Evolutionary conservation across 345 rosid species (phyloP).

Genomic region (Salix caprea): DNA sequence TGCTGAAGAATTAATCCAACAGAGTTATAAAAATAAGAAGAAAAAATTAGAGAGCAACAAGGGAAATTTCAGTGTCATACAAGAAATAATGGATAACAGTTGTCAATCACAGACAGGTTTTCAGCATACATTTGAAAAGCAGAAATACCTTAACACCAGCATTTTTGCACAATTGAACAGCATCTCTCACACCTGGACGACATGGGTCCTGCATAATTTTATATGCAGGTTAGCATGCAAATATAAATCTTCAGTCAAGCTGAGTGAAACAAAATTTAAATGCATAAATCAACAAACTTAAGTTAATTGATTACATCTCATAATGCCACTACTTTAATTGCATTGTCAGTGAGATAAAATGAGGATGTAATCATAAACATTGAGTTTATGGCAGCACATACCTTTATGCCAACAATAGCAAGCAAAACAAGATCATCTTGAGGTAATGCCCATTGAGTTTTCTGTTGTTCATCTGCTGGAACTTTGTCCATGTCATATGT

Average conservation of each 20-base stretch:
- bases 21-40: background rate
- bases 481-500: slow-evolving; percentile 51
- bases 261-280: background rate
- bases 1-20: background rate
- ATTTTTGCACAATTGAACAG: slow-evolving; percentile 26
- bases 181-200: slow-evolving; percentile 29
- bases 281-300: background rate
- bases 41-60: background rate
- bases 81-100: background rate
- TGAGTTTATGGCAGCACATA: slow-evolving; percentile 9
- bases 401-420: slow-evolving; percentile 93
- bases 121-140: background rate
- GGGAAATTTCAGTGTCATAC: background rate
- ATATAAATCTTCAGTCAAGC: background rate
- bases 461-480: slow-evolving; percentile 52
- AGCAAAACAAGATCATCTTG: slow-evolving; percentile 86
- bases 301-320: background rate
- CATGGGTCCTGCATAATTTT: slow-evolving; percentile 28
- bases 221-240: background rate
- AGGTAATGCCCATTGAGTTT: slow-evolving; percentile 65
- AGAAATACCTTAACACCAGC: slow-evolving; percentile 32
- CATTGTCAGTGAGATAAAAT: background rate
- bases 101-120: background rate
- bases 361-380: background rate
- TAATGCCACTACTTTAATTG: background rate